Conservation (phyloP, 2,329 filamentous ascomycete species). For the Stylonectria norvegica region DNA sequence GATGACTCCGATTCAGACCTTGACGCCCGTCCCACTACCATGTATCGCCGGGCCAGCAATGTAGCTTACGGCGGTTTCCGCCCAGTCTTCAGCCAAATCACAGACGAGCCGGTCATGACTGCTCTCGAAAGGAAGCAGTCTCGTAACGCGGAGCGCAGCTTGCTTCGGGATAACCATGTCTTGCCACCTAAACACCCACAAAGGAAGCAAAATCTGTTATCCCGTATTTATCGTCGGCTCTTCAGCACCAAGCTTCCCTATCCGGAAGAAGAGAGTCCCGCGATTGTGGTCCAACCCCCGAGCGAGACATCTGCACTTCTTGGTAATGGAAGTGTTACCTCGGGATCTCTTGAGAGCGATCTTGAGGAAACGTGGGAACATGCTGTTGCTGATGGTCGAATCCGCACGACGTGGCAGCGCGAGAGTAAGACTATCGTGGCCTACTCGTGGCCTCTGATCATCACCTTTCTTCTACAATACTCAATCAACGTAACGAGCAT, state of each 20-base stretch:
- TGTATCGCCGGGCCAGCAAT: constrained; percentile 74
- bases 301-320: constrained; percentile 43
- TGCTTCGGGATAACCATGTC: constrained; percentile 64
- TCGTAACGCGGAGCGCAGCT: constrained; percentile 54
- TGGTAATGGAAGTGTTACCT: constrained; percentile 30
- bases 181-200: constrained; percentile 57
- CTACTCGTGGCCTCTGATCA: constrained; percentile 67
- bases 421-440: constrained; percentile 76
- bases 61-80: constrained; percentile 70
- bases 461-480: constrained; percentile 75
- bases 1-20: constrained; percentile 36
- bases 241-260: constrained; percentile 55
- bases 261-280: constrained; percentile 39
- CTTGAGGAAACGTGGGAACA: constrained; percentile 79
- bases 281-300: constrained; percentile 33
- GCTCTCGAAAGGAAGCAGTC: constrained; percentile 54
- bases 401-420: constrained; percentile 87
- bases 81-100: constrained; percentile 59
- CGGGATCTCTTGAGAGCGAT: constrained; percentile 49
- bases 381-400: constrained; percentile 74
- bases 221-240: constrained; percentile 43
- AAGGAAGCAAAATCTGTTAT: constrained; percentile 34
- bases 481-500: constrained; percentile 79
- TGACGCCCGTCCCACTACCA: constrained; percentile 43
- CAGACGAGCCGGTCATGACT: constrained; percentile 48